Base-by-base conservation (phyloP, 352 stramenopile species). In the Pythium sukuiense region DNA sequence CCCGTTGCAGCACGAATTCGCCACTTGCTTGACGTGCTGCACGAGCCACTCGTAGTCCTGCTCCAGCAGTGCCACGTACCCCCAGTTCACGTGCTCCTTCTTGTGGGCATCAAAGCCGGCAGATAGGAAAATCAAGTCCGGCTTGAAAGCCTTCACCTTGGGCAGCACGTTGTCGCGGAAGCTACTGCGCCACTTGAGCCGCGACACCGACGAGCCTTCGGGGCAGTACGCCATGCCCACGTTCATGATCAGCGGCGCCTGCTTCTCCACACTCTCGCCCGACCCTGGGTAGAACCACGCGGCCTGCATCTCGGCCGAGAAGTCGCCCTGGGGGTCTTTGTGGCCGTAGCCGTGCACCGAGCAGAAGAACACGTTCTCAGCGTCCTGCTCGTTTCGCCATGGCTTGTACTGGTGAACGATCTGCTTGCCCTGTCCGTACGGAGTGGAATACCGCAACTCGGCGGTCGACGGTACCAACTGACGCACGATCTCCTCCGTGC, bases 291-390 rank as follows among this genome's bases (percentile, higher is more conserved):
- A 94, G 54, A 94, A 92, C 85, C 83, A 94, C n/a, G 78, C 77
- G 0, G 65, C 61, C 20, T 81, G 78, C 0, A 61, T 62, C 49
- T 79, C 71, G 1, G 61, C 61, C 12, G 70, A 61, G 37, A 80
- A 71, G 32, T 88, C 82, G 45, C 79, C 70, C 57, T 85, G 71
- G 8, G 80, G 79, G 58, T 92, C 83, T 53, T 94, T 92, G 65
- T 80, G 80, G 14, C 83, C 85, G 59, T 92, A 94, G 24, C 83
- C 80, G 59, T 94, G 82, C 14, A 93, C 76, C 4, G 92, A 98
- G 45, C 93, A 94, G 79, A 99, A 99, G 65, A 99, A 98, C 5
- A 98, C 93, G 72, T 99, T 93, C 8, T 97, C 83, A 2, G 89
- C 71, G 76, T 99, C 97, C 33, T 93, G 81, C 56, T 97, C 90